phyloP scores from a whole-genome alignment of 257 asterid genomes.

The Nicotiana noctiflora region DNA sequence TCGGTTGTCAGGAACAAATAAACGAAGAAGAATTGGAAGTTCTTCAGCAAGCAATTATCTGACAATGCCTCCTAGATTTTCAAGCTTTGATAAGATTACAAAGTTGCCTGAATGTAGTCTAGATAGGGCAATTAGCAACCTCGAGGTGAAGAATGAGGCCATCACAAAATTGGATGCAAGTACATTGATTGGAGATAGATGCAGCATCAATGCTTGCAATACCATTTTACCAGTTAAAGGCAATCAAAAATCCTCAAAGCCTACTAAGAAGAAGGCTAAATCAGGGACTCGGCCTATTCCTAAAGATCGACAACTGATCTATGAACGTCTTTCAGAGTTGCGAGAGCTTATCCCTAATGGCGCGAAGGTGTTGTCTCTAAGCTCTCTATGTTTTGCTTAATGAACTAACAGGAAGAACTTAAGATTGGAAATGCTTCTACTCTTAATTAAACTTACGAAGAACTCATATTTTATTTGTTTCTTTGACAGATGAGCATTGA shows the following conservation, averaged over 20 bases:
- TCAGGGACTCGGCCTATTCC: constrained; percentile 79
- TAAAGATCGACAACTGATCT: constrained; percentile 81
- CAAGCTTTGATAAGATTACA: constrained; percentile 21
- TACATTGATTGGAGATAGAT: constrained; percentile 31
- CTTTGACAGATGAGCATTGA: constrained; percentile 97
- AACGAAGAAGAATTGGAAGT: constrained; percentile 52
- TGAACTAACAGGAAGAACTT: not conserved
- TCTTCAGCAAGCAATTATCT: constrained; percentile 25
- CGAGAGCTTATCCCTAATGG: constrained; percentile 80
- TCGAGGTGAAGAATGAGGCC: constrained; percentile 22
- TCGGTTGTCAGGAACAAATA: constrained; percentile 33
- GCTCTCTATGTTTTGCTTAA: not conserved
- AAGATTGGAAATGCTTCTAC: not conserved
- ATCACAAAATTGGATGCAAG: constrained; percentile 21
- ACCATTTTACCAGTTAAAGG: constrained; percentile 21
- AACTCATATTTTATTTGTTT: no score
- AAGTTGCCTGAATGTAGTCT: constrained; percentile 11
- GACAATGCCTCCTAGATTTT: constrained; percentile 17
- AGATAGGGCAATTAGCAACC: constrained; percentile 8
- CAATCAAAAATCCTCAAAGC: constrained; percentile 28
- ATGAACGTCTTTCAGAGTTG: constrained; percentile 70
- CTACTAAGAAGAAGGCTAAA: constrained; percentile 60
- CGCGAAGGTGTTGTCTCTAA: constrained; percentile 49
- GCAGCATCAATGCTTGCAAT: constrained; percentile 17
- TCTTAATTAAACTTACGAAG: no score